Base-by-base conservation (phyloP, 2,329 filamentous ascomycete genomes). In the Fusarium sp. region DNA sequence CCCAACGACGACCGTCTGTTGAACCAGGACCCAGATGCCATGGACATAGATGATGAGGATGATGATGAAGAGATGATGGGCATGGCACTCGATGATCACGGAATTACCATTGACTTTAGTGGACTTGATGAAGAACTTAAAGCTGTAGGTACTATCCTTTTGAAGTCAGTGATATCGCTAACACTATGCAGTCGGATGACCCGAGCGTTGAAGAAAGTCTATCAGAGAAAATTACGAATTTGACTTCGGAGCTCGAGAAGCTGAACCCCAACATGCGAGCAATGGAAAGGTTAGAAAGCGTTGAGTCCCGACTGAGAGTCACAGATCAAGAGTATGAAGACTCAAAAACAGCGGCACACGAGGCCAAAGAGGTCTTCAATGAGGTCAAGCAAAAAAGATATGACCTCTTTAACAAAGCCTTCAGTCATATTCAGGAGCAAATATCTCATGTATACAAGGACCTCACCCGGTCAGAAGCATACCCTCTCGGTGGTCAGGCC, bases 261-360 rank as follows among this genome's bases (percentile, higher is more conserved):
- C 91, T 98, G 81, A 95, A 96, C 69, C 96, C 96, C 31, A 98
- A 99, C 81, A 97, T 97, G 90, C 94, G 95, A 76, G 96, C 95
- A 13, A 94, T 95, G 82, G 94, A 98, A 79, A 93, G 95, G 54
- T 87, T 99, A 9, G 93, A 96, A 79, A 92, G 91, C 27, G 95
- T 97, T 13, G 93, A 97, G 80, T 88, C 90, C 56, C 91, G 95
- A 68, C 91, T 98, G 29, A 91, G 93, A 72, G 88, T 91, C 65
- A 95, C 94, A 3, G 95, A 98, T 76, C 91, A 93, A 75, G 95
- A 98, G 75, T 98, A 95, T 78, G 94, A 97, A 74, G 90, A 94
- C 71, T 93, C 95, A 4, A 93, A 94, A 75, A 88, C 88, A 54
- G 87, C 90, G 29, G 92, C 93, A 61, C 92, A 92, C 60, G 88